Evolutionary conservation across 2,329 filamentous ascomycete genomes (phyloP), one percentile per base, ranked within the genome.

Genomic region (Tolypocladium inflatum): DNA sequence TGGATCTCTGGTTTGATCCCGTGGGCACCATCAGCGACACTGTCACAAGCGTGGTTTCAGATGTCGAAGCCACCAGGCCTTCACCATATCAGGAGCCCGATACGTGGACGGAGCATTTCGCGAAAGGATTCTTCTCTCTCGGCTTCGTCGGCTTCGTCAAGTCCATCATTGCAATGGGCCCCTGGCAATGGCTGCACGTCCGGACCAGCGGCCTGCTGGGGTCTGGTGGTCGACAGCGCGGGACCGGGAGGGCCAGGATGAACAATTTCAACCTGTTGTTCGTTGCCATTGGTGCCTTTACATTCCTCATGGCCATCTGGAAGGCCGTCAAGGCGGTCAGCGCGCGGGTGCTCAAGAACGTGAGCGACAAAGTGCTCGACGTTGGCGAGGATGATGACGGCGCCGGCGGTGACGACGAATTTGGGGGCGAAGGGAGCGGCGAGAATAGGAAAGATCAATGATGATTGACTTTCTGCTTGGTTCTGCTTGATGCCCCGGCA

Each of bases 71-170:
- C 23, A 53, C 66, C 48, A 65, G 66, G 26, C 63, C 67, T 41
- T 60, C 73, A 60, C 74, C 66, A 61, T 78, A 81, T 13, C 76
- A 81, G 41, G 78, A 82, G 59, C 70, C 79, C 15, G 73, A 73
- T 1, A 83, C 84, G 1, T 97, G 93, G 93, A 66, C 78, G 8
- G 85, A 89, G 65, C 94, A 99, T 69, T 94, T 97, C 64, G 62
- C 89, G 59, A 97, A 97, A 72, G 94, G 94, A 0, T 80, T 97
- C 63, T 87, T 93, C n/a, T 93, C 90, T 6, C 80, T 97, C 55
- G 94, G 94, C 9, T 76, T 97, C 8, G 76, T 97, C 21, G 92
- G 93, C 0, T 89, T 96, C 60, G 71, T 91, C 58, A 96, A 96
- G 73, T 87, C 88, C 35, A 78, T 95, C 56, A 74, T 95, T 55